Evolutionary conservation across 805 yeast species (phyloP), one percentile per base, ranked within the genome.

Genomic region (Pichia occidentalis): DNA sequence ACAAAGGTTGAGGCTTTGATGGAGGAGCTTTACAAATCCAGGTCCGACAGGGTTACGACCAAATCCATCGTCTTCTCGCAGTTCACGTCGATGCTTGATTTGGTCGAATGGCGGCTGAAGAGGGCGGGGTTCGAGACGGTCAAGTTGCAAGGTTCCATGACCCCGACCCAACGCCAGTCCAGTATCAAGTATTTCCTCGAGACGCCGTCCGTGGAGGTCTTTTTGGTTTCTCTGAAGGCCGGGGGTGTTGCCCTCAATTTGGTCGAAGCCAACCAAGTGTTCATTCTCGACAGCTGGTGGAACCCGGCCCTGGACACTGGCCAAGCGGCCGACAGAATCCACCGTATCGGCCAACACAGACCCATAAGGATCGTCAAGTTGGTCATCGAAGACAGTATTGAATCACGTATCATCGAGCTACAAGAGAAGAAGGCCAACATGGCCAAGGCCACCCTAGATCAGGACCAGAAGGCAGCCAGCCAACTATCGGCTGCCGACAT

Each of bases 241-340:
- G 99, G 99, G 49, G 99, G 99, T 63, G 98, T 92, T 29, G 98
- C 98, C 0, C 68, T 92, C 48, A 92, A 92, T 57, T 68, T 92
- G 47, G 90, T 96, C 54, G 99, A 94, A 53, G 97, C 98, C 0
- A 87, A 94, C 3, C 97, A 90, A 53, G 97, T 92, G 32, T 92
- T 92, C 50, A 70, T 92, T 31, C 68, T 92, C 68, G 99, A 92
- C 53, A 97, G 97, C 24, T 92, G 98, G 98, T 92, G 98, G 97
- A 94, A 92, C 57, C 97, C 97, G 1, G 83, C 95, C 49, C 92
- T 90, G 7, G 98, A 92, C 59, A 92, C 97, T 87, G 62, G 62
- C 2, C 99, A 92, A 59, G 81, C 94, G 35, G 95, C 95, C 61
- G 99, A 92, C 60, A 77, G 99, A 64, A 97, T 92, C 17, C 97